Base-by-base conservation (phyloP, 2,329 filamentous ascomycete genomes). In the Epichloe typhina region DNA sequence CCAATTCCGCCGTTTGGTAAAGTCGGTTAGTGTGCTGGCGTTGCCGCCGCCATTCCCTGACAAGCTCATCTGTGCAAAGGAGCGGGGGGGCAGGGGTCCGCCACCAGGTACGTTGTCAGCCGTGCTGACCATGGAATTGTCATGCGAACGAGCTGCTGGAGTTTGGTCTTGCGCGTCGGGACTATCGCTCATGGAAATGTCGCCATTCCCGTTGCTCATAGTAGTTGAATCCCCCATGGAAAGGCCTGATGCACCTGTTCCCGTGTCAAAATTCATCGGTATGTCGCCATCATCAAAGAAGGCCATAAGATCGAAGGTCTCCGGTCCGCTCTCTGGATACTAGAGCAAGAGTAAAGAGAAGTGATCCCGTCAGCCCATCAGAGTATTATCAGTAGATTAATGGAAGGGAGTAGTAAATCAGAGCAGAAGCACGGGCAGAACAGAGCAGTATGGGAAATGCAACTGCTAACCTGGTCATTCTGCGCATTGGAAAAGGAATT, bases 1-100 rank as follows among this genome's bases (percentile, higher is more conserved):
- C 91, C 91, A 96, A 63, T 93, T 79, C 53, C 75, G 70, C 58
- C 77, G 68, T 64, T 80, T 80, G 43, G 76, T 80, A 54, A 80
- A 80, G 61, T 80, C 76, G 53, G 75, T 79, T 55, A 80, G 59
- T 15, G 72, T 73, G 59, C 64, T 75, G 50, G 36, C 37, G 35
- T 44, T 46, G 46, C 40, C 41, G 46, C 46, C 36, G 6, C 51
- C 42, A 19, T 21, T 49, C 54, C 62, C 63, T 23, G 65, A 61
- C 23, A 65, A 53, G 54, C 58, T 58, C 54, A 60, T 57, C 46
- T 66, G 62, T 48, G 61, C 58, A 52, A 70, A 68, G 49, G 64
- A 62, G 35, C 66, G 21, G 68, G 66, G 13, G 13, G 72, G 70
- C 35, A 68, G 53, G n/a, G 70, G 69, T 26, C 69, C 68, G 15